phyloP scores from a whole-genome alignment of 2,329 filamentous ascomycete genomes.

The Blastomyces emzantsi region DNA sequence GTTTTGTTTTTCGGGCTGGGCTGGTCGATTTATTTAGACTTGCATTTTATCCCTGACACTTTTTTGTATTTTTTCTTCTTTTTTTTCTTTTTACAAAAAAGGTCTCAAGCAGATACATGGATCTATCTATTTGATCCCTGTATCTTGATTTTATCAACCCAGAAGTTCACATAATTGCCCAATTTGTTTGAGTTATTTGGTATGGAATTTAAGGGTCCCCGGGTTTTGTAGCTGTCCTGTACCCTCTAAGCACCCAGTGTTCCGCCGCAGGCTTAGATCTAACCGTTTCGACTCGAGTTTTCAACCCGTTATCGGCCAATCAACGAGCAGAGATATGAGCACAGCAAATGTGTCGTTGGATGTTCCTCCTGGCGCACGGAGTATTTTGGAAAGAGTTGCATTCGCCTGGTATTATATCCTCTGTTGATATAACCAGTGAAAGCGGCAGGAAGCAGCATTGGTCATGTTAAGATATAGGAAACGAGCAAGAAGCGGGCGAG shows the following conservation, averaged over 20 bases:
- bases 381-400: background rate
- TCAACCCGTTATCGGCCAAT: conserved; percentile 13
- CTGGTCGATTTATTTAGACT: background rate
- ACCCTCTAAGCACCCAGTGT: background rate
- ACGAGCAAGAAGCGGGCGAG: too few species aligned
- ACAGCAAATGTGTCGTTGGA: background rate
- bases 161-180: background rate
- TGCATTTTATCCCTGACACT: too few species aligned
- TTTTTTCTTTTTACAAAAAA: background rate
- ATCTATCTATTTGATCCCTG: too few species aligned
- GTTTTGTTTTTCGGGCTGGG: background rate
- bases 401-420: background rate
- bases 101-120: too few species aligned
- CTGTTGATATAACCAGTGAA: background rate
- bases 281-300: conserved; percentile 5
- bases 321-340: conserved; percentile 5
- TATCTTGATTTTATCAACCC: background rate
- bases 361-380: background rate
- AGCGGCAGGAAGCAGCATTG: background rate
- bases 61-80: background rate
- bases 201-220: background rate
- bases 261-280: background rate
- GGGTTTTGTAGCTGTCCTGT: background rate
- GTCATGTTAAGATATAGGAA: too few species aligned
- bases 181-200: background rate